Evolutionary conservation across 192 early-diverging fungal genomes (phyloP).

Genomic region (Diversispora eburnea): DNA sequence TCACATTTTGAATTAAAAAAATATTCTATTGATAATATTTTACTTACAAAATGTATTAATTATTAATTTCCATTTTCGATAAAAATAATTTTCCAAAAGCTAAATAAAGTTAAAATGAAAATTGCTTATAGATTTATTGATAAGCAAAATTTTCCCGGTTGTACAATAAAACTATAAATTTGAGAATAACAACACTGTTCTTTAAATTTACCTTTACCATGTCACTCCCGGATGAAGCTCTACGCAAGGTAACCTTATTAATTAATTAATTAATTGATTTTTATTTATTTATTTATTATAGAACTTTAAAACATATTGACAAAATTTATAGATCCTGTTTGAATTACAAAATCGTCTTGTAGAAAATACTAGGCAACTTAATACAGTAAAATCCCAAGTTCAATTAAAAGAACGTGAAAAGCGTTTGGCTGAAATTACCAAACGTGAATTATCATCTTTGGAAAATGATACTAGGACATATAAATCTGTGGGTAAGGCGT

Average conservation of each 20-base stretch:
- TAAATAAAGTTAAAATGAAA: too few relatives aligned
- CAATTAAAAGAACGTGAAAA: constrained; percentile 61
- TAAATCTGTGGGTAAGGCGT: constrained; percentile 75
- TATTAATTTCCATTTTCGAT: too few relatives aligned
- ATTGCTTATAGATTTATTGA: too few relatives aligned
- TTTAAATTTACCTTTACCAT: neutral
- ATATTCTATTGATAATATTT: too few relatives aligned
- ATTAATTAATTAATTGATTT: neutral
- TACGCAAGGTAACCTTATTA: neutral
- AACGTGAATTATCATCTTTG: constrained; percentile 59
- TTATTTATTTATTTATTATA: neutral
- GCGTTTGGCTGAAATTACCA: constrained; percentile 63
- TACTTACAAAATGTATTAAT: too few relatives aligned
- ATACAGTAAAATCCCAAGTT: constrained; percentile 59
- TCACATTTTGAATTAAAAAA: too few relatives aligned
- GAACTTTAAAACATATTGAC: neutral
- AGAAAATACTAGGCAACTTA: constrained; percentile 57
- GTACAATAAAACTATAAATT: too few relatives aligned
- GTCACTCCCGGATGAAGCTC: neutral
- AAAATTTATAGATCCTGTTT: constrained; percentile 42
- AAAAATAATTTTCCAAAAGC: too few relatives aligned
- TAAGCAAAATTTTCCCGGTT: too few relatives aligned
- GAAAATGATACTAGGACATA: constrained; percentile 55
- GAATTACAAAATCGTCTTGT: constrained; percentile 67
- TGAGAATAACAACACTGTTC: too few relatives aligned